Conservation (phyloP, 768 basidiomycete genomes). For the Crucibulum laeve region DNA sequence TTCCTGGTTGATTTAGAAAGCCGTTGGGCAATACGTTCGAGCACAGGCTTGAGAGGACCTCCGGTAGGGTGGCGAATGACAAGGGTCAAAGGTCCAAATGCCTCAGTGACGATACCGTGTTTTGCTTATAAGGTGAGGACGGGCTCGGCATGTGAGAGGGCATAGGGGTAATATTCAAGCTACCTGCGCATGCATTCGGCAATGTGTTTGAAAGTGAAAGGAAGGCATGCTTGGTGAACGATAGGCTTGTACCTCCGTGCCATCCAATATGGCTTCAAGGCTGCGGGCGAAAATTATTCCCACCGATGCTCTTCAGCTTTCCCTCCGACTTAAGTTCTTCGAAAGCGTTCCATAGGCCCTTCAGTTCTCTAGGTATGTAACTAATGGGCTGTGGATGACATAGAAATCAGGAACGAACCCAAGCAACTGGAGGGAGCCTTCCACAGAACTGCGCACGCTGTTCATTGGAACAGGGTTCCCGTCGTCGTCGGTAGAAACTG, state of each 20-base stretch:
- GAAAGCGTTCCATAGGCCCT: slow-evolving; percentile 44
- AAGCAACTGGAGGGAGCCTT: slow-evolving; percentile 42
- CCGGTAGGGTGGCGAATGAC: slow-evolving; percentile 30
- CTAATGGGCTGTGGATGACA: slow-evolving; percentile 42
- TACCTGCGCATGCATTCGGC: slow-evolving; percentile 10
- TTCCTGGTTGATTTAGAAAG: slow-evolving; percentile 15
- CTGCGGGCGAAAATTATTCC: slow-evolving; percentile 46
- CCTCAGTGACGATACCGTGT: slow-evolving; percentile 32
- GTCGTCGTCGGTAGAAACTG: slow-evolving; percentile 10
- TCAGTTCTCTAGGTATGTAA: slow-evolving; percentile 19
- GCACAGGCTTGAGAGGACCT: slow-evolving; percentile 32
- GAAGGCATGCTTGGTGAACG: slow-evolving; percentile 42
- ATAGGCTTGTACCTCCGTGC: slow-evolving; percentile 45
- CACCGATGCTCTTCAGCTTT: slow-evolving; percentile 40
- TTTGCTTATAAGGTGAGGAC: slow-evolving; percentile 27
- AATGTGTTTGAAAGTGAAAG: neutral
- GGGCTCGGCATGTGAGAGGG: slow-evolving; percentile 25
- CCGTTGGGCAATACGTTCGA: slow-evolving; percentile 26
- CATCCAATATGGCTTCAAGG: slow-evolving; percentile 36
- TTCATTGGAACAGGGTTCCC: slow-evolving; percentile 19
- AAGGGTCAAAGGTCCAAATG: slow-evolving; percentile 33
- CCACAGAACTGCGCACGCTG: slow-evolving; percentile 35
- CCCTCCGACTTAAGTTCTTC: slow-evolving; percentile 42
- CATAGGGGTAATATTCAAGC: slow-evolving; percentile 33
- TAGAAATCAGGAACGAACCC: slow-evolving; percentile 46